Conservation (phyloP, 2,329 filamentous ascomycete species). For the Dothistroma pini region DNA sequence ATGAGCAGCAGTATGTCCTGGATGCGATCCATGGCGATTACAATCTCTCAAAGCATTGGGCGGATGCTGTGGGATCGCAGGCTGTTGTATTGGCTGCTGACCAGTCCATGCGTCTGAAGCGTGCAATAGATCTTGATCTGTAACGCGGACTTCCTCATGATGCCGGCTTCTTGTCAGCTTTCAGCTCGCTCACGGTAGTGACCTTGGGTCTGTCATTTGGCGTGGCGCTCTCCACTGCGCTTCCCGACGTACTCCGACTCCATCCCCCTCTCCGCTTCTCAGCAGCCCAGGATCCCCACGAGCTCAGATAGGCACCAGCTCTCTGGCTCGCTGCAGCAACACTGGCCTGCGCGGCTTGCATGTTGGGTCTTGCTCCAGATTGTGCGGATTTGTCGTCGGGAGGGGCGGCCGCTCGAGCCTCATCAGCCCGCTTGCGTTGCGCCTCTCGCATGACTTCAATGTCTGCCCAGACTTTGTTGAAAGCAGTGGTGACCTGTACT, state of each 20-base stretch:
- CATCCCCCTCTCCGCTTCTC: conserved; percentile 62
- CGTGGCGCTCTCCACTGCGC: neutral
- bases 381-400: conserved; percentile 15
- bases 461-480: conserved; percentile 86
- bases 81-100: neutral
- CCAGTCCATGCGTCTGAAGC: neutral
- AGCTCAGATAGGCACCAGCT: conserved; percentile 61
- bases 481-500: conserved; percentile 80
- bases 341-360: conserved; percentile 53
- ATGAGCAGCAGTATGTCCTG: neutral
- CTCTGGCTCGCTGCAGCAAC: conserved; percentile 52
- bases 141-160: neutral
- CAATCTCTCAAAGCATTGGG: conserved; percentile 5
- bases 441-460: conserved; percentile 77
- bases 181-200: conserved; percentile 9
- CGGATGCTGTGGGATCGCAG: neutral
- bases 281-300: conserved; percentile 63
- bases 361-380: conserved; percentile 40
- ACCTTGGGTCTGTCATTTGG: conserved; percentile 5
- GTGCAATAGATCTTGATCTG: conserved; percentile 1
- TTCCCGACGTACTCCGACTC: neutral
- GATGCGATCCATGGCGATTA: neutral
- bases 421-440: conserved; percentile 61
- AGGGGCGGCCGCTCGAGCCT: conserved; percentile 43
- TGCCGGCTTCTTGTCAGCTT: neutral